phyloP scores from a whole-genome alignment of 768 basidiomycete genomes.

The Austroboletus eburneus region DNA sequence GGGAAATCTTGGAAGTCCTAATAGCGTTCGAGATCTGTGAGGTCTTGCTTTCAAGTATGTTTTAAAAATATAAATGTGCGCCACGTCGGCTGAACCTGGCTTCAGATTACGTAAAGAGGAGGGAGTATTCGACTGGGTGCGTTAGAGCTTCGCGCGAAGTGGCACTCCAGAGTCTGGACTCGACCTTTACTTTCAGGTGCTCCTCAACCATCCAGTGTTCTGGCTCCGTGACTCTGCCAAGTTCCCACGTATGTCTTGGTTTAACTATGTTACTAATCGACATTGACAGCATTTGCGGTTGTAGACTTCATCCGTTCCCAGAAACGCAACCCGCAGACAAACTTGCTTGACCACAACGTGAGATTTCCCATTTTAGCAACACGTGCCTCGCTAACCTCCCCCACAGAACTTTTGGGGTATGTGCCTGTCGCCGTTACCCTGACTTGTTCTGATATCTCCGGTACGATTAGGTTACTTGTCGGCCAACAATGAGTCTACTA shows the following conservation, averaged over 20 bases:
- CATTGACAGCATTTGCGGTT: constrained; percentile 4
- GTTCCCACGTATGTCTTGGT: constrained; percentile 39
- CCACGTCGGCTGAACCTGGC: neutral
- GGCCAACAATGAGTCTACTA: constrained; percentile 45
- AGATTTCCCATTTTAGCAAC: neutral
- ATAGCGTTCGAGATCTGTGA: constrained; percentile 47
- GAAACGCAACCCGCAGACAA: constrained; percentile 48
- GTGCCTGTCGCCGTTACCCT: neutral
- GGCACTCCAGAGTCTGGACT: neutral
- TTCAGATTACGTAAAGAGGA: constrained; percentile 35
- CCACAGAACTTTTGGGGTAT: constrained; percentile 20
- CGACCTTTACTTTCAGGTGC: constrained; percentile 15
- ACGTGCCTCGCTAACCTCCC: neutral
- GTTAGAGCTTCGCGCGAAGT: constrained; percentile 13
- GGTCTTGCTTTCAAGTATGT: constrained; percentile 50
- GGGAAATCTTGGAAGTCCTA: constrained; percentile 48
- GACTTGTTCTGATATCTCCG: neutral
- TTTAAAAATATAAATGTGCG: constrained; percentile 9
- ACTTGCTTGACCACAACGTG: constrained; percentile 38
- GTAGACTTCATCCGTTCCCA: constrained; percentile 35
- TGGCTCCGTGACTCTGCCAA: constrained; percentile 43
- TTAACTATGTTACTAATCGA: neutral
- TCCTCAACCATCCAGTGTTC: constrained; percentile 46
- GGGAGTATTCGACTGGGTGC: constrained; percentile 37
- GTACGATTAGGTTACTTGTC: constrained; percentile 46